These are phyloP conservation scores for Leucoagaricus sp. DNA, from an alignment of 1,284 basidiomycete genomes.

Conservation along the genomic window DNA sequence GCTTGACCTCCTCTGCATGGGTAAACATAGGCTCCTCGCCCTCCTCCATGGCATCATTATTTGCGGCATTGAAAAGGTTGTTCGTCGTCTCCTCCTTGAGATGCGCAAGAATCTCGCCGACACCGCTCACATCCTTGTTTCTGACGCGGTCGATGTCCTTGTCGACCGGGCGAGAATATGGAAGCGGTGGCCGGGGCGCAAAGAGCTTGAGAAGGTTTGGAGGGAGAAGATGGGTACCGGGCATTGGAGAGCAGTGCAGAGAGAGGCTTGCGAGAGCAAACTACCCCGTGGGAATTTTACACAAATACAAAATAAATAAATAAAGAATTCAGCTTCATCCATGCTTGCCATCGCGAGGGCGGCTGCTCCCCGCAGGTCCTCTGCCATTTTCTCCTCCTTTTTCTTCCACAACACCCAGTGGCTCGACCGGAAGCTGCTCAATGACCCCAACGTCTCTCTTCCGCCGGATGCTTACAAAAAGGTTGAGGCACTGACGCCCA, in stretches of 20 bases:
- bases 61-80: constrained; percentile 56
- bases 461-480: constrained; percentile 31
- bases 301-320: neutral
- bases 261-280: neutral
- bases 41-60: constrained; percentile 68
- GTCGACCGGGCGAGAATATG: constrained; percentile 82
- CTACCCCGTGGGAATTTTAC: constrained; percentile 1
- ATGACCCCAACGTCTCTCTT: constrained; percentile 16
- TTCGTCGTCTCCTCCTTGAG: constrained; percentile 79
- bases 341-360: constrained; percentile 6
- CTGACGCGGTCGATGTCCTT: constrained; percentile 78
- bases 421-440: constrained; percentile 24
- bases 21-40: constrained; percentile 80
- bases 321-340: neutral
- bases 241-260: constrained; percentile 45
- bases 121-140: constrained; percentile 71
- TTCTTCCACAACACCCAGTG: constrained; percentile 61
- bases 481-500: constrained; percentile 43
- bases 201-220: constrained; percentile 95
- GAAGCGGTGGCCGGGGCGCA: constrained; percentile 85
- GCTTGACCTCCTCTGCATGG: constrained; percentile 75
- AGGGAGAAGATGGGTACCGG: constrained; percentile 86
- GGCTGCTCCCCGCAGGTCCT: neutral
- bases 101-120: constrained; percentile 70
- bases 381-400: constrained; percentile 48